Percentiles rank a stretch among this genome's conserved stretches.
phyloP scores from a whole-genome alignment of 495 filamentous ascomycete genomes.

The Trichoderma reesei region DNA sequence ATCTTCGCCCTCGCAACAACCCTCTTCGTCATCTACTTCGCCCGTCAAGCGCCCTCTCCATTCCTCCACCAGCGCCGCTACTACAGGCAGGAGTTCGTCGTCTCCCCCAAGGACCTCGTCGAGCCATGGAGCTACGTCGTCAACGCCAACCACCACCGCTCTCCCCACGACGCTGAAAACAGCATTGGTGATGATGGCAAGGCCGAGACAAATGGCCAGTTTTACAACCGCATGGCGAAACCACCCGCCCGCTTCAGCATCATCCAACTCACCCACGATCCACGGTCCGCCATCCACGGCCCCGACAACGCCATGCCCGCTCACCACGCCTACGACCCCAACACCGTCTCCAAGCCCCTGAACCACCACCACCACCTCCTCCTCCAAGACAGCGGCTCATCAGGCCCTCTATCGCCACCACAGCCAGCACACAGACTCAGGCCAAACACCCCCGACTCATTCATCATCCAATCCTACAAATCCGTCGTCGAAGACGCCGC shows the following conservation, averaged over 20 bases:
- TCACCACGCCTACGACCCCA: constrained; percentile 39
- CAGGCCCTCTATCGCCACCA: neutral
- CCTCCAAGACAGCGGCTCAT: neutral
- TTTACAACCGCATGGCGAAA: constrained; percentile 20
- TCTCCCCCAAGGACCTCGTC: neutral
- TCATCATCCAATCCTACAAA: neutral
- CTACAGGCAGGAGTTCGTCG: neutral
- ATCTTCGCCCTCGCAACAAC: constrained; percentile 27
- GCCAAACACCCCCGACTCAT: neutral
- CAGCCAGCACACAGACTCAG: neutral
- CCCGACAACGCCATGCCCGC: constrained; percentile 29
- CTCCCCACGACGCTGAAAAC: neutral
- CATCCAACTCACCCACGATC: constrained; percentile 10
- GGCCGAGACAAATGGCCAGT: constrained; percentile 18
- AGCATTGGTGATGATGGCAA: neutral
- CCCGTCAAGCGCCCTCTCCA: constrained; percentile 22
- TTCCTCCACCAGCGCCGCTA: neutral
- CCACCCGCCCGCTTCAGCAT: constrained; percentile 12
- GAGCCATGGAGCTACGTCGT: neutral
- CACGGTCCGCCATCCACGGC: constrained; percentile 12
- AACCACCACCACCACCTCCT: too few relatives aligned
- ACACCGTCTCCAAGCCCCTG: constrained; percentile 15
- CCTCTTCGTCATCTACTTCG: constrained; percentile 34
- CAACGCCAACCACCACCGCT: neutral
- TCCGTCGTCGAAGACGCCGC: neutral